Base-by-base conservation (phyloP, 106 monocot genomes). In the Allium cepa region DNA sequence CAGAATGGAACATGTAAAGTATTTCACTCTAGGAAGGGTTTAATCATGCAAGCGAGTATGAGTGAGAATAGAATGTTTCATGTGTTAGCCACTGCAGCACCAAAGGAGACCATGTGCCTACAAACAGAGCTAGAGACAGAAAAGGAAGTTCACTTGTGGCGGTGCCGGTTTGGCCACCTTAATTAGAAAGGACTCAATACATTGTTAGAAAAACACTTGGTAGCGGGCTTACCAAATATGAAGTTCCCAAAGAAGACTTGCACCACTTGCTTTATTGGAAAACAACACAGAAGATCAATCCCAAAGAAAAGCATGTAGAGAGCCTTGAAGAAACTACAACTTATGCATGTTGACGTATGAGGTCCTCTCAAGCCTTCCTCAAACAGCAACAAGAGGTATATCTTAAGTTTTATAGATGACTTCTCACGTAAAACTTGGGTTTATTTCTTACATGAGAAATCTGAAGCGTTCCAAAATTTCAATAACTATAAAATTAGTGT, bases 381-480 rank as follows among this genome's bases (percentile, higher is more conserved):
- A 48, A 50, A 67, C 66, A 67, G 66, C 46, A 17, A 17, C 13
- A 52, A 50, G 15, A 62, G 62, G 62, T 16, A 67, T 50, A 7
- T 67, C 49, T 50, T 67, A 50, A 28, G 62, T 17, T 50, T 67
- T 67, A 17, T 67, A 22, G 66, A 67, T 67, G 66, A 50, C n/a
- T 51, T 67, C 51, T 50, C 49, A 45, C 17, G 66, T 50, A 50
- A 52, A 17, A 67, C 49, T 45, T 67, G 8, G 66, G 11, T 50
- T 49, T 52, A n/a, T 17, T 67, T 49, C 5, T 67, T 52, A 50
- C 3, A 45, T 50, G 49, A 52, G 0, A 52, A 52, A 51, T 17
- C 51, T 10, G 66, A 52, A 7, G 48, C 49, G 3, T 13, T 67
- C 9, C 11, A 50, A 50, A 17, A 17, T 3, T 49, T 52, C 22